These are phyloP conservation scores for Aspergillus steynii DNA, from an alignment of 495 filamentous ascomycete species.

Conservation along the genomic window DNA sequence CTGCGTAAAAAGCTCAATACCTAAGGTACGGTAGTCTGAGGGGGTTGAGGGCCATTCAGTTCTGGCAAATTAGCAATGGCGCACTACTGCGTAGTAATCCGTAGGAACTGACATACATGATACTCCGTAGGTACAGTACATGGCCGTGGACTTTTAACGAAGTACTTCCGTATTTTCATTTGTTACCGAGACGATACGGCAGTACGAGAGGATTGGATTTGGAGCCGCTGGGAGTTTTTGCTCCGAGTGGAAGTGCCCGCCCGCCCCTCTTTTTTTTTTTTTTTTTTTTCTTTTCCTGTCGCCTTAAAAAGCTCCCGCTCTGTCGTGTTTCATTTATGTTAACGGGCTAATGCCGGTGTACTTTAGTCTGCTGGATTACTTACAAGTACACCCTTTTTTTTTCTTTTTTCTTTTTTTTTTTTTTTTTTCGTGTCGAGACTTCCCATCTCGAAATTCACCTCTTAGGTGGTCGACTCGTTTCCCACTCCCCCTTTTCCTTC, in stretches of 20 bases:
- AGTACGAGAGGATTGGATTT: too few relatives aligned
- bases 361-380: background rate
- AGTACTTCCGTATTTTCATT: too few relatives aligned
- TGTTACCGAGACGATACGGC: too few relatives aligned
- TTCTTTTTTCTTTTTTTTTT: slow-evolving; percentile 10
- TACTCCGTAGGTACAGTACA: too few relatives aligned
- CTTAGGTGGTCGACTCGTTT: background rate
- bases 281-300: slow-evolving; percentile 10
- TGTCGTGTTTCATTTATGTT: slow-evolving; percentile 10
- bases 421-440: slow-evolving; percentile 4
- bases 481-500: background rate
- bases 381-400: slow-evolving; percentile 4
- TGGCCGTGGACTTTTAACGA: too few relatives aligned
- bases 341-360: background rate
- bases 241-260: slow-evolving; percentile 30
- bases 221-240: slow-evolving; percentile 2
- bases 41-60: background rate
- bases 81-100: too few relatives aligned
- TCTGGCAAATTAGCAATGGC: background rate
- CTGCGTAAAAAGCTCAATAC: too few relatives aligned
- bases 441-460: background rate
- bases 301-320: slow-evolving; percentile 7
- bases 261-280: slow-evolving; percentile 18
- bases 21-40: background rate
- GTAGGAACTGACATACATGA: too few relatives aligned